Evolutionary conservation across 208 protist genomes (phyloP), one percentile per base, ranked within the genome.

Genomic region (Crithidia thermophila): DNA sequence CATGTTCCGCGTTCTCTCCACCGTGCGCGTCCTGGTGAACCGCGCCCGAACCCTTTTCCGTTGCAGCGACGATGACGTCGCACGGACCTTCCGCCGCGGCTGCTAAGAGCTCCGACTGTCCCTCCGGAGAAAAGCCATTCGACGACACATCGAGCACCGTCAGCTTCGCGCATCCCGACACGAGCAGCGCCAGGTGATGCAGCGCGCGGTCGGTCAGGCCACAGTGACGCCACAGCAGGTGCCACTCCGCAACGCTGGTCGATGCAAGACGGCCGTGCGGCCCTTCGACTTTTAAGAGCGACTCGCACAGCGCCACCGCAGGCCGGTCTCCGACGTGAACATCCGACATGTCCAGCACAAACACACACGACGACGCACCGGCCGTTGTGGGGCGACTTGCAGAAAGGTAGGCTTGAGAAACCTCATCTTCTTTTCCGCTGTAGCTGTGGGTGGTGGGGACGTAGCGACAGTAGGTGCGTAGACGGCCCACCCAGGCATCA

Each of bases 251-350:
- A 3, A 84, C 52, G 13, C 33, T 36, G 50, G 53, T 30, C 9
- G 39, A 16, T 5, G 25, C 40, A 25, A 30, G 18, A n/a, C 55
- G 71, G 23, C 31, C 42, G 39, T 51, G 53, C 0, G 56, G 42
- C 2, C 43, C 25, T 10, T 80, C 66, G 8, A 88, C 53, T 53
- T 87, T 89, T 27, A 91, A 36, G 23, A 94, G 72, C 16, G 78
- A 46, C 73, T 94, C 88, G 14, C 67, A 77, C 13, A 91, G 47
- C 7, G 88, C 88, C 10, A 94, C 75, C 9, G 58, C 51, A 14
- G 80, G 72, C 49, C 77, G 79, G 66, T 94, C 85, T 10, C 81
- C 83, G 7, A 88, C 16, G 4, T 45, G 27, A 36, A 81, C 20
- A 5, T 61, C 70, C 0, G 52, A 72, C 40, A 93, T 57, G 39